These are phyloP conservation scores for Diaporthe nobilis DNA, from an alignment of 2,329 filamentous ascomycete genomes.

Conservation along the genomic window DNA sequence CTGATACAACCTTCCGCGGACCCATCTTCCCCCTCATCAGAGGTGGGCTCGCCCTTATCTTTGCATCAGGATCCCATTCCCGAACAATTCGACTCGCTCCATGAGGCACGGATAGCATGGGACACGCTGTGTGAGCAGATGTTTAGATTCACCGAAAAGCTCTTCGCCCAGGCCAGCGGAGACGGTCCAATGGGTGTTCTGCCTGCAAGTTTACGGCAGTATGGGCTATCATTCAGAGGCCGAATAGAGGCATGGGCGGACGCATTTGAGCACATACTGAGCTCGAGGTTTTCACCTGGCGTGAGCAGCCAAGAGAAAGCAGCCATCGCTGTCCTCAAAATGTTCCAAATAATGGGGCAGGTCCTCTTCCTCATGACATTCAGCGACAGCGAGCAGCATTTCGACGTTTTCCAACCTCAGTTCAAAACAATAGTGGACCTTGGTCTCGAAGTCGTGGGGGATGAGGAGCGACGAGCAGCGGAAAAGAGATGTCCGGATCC, in stretches of 20 bases:
- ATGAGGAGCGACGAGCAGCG: conserved; percentile 67
- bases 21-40: conserved; percentile 59
- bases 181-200: conserved; percentile 68
- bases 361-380: conserved; percentile 74
- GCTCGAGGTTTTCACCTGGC: conserved; percentile 61
- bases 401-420: conserved; percentile 66
- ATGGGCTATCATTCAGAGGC: conserved; percentile 62
- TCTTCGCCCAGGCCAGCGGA: conserved; percentile 62
- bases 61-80: conserved; percentile 57
- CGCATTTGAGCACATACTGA: conserved; percentile 70
- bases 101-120: conserved; percentile 70
- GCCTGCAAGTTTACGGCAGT: conserved; percentile 62
- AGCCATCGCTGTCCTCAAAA: conserved; percentile 73
- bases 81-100: conserved; percentile 61
- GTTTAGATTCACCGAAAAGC: conserved; percentile 70
- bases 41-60: conserved; percentile 58
- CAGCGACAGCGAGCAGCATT: conserved; percentile 69
- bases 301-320: conserved; percentile 70
- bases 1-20: conserved; percentile 57
- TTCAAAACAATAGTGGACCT: conserved; percentile 71
- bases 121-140: conserved; percentile 70
- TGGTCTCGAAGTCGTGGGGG: conserved; percentile 71
- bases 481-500: conserved; percentile 61
- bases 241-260: conserved; percentile 68
- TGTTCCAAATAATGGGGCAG: conserved; percentile 71